phyloP scores from a whole-genome alignment of 768 basidiomycete species.

The Termitomyces titanicus region DNA sequence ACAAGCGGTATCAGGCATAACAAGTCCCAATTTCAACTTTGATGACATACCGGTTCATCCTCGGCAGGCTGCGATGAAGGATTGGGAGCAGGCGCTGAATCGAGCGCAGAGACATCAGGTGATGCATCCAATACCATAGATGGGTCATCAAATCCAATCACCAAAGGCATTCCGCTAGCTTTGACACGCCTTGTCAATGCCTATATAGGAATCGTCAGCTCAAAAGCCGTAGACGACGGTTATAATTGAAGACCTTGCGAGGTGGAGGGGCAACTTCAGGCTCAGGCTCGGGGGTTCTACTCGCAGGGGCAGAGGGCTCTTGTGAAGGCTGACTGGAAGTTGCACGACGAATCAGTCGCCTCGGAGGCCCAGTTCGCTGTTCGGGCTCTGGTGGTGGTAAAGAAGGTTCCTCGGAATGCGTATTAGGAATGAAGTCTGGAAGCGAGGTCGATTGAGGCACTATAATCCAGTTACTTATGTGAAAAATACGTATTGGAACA shows the following conservation, averaged over 20 bases:
- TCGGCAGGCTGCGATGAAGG: conserved; percentile 16
- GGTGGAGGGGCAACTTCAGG: conserved; percentile 21
- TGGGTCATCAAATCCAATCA: conserved; percentile 44
- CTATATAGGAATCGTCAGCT: conserved; percentile 20
- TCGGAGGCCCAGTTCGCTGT: conserved; percentile 10
- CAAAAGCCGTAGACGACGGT: not conserved
- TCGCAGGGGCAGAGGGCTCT: conserved; percentile 23
- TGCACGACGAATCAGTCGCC: conserved; percentile 32
- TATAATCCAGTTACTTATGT: conserved; percentile 3
- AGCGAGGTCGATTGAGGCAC: conserved; percentile 28
- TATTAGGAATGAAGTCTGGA: conserved; percentile 50
- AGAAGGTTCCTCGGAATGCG: conserved; percentile 48
- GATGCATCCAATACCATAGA: conserved; percentile 32
- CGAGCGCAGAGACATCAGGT: conserved; percentile 18
- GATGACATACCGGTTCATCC: conserved; percentile 19
- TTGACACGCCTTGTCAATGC: conserved; percentile 41
- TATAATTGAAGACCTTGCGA: conserved; percentile 26
- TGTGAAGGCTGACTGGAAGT: conserved; percentile 38
- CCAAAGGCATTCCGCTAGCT: conserved; percentile 26
- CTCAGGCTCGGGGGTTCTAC: conserved; percentile 8
- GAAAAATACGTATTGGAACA: not conserved
- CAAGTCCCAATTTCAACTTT: not conserved
- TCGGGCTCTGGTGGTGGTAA: conserved; percentile 25
- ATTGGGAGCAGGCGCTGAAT: conserved; percentile 2
- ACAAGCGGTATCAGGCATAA: not conserved